Percentiles rank a stretch among this genome's conserved stretches.
Conservation (phyloP, 2,329 filamentous ascomycete genomes). For the Sporothrix luriei region DNA sequence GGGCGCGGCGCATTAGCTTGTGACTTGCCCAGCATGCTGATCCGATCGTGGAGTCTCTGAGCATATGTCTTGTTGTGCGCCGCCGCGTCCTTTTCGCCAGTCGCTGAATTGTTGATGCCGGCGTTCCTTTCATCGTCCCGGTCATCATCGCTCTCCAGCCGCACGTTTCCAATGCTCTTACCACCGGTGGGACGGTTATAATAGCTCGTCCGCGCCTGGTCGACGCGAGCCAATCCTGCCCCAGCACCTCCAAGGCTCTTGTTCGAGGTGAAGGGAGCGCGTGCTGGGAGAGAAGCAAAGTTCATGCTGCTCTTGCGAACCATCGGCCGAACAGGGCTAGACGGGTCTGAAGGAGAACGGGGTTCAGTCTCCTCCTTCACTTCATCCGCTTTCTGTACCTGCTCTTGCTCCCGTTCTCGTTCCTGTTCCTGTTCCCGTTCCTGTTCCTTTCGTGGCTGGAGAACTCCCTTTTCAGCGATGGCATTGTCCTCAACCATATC, state of each 20-base stretch:
- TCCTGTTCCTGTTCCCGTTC: not conserved
- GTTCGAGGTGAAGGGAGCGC: slow-evolving; percentile 82
- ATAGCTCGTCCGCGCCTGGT: slow-evolving; percentile 74
- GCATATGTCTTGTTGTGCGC: slow-evolving; percentile 88
- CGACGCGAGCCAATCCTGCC: slow-evolving; percentile 70
- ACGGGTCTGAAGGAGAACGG: slow-evolving; percentile 61
- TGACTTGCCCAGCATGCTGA: slow-evolving; percentile 69
- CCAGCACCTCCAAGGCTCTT: slow-evolving; percentile 68
- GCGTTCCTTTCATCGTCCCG: slow-evolving; percentile 59
- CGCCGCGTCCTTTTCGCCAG: slow-evolving; percentile 53
- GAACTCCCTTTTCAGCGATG: not conserved
- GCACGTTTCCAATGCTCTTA: slow-evolving; percentile 64
- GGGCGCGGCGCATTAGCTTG: slow-evolving; percentile 53
- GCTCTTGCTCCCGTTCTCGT: too few species aligned
- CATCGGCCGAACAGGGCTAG: slow-evolving; percentile 73
- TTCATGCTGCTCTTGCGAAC: slow-evolving; percentile 93
- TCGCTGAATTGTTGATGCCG: slow-evolving; percentile 47
- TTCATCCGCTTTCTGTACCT: not conserved
- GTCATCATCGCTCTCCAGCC: slow-evolving; percentile 47
- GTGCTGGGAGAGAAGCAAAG: slow-evolving; percentile 87
- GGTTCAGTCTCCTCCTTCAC: slow-evolving; percentile 17
- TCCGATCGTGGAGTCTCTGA: slow-evolving; percentile 87
- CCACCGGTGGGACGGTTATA: slow-evolving; percentile 73
- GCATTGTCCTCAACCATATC: not conserved
- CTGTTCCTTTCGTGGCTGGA: slow-evolving; percentile 10